Conservation (phyloP, 345 rosid species). For the Passiflora organensis region DNA sequence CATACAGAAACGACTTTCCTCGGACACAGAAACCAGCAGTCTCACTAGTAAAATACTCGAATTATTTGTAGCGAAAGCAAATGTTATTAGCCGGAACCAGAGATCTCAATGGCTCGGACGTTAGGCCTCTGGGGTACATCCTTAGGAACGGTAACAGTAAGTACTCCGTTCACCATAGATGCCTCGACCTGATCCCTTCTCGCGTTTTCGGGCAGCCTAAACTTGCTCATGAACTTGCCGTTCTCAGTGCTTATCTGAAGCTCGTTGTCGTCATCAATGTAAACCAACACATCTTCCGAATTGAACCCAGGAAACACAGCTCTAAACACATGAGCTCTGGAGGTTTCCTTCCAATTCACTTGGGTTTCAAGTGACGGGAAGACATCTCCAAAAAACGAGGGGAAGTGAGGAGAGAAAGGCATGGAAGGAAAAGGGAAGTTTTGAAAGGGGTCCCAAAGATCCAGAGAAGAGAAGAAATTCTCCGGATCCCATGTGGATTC, state of each 20-base stretch:
- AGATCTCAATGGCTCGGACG: constrained; percentile 18
- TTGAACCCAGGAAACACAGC: constrained; percentile 13
- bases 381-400: constrained; percentile 4
- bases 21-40: too few species aligned
- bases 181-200: constrained; percentile 12
- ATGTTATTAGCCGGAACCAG: constrained; percentile 16
- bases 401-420: constrained; percentile 4
- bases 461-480: neutral
- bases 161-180: constrained; percentile 20
- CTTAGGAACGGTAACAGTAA: constrained; percentile 19
- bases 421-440: constrained; percentile 3
- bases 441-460: constrained; percentile 6
- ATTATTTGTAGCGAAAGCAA: too few species aligned
- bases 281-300: constrained; percentile 17
- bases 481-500: constrained; percentile 13
- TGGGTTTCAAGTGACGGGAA: constrained; percentile 16
- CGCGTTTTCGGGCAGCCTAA: constrained; percentile 21
- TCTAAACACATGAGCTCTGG: constrained; percentile 18
- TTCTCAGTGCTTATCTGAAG: constrained; percentile 24
- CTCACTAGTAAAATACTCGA: too few species aligned
- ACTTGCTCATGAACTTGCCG: constrained; percentile 24
- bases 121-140: constrained; percentile 1
- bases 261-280: constrained; percentile 16
- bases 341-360: constrained; percentile 18
- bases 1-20: too few species aligned